These are phyloP conservation scores for Bathelium albidoporum DNA, from an alignment of 495 filamentous ascomycete species.

Conservation along the genomic window DNA sequence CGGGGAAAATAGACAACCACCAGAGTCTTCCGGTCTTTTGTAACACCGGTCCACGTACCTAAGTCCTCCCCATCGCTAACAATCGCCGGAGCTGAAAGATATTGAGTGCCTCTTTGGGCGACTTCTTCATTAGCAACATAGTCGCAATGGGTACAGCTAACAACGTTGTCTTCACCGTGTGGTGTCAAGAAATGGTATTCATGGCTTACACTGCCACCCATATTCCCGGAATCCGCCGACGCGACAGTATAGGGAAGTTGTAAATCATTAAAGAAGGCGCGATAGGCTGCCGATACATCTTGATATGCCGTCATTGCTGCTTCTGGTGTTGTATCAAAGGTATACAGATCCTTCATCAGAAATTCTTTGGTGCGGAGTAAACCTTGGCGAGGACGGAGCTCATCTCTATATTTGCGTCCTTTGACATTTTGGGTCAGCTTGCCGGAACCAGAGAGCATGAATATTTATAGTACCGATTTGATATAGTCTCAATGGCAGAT, in stretches of 20 bases:
- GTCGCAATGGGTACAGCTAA: constrained; percentile 62
- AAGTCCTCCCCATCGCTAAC: neutral
- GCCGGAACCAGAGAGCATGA: neutral
- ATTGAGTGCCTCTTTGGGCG: constrained; percentile 29
- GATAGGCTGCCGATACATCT: constrained; percentile 59
- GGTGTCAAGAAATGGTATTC: constrained; percentile 81
- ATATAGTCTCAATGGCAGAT: constrained; percentile 77
- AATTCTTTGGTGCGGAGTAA: constrained; percentile 88
- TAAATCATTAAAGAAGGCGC: constrained; percentile 66
- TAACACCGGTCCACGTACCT: constrained; percentile 53
- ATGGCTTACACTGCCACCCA: constrained; percentile 86
- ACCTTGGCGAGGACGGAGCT: constrained; percentile 76
- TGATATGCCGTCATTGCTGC: constrained; percentile 68
- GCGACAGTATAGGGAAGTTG: constrained; percentile 77
- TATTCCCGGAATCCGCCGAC: constrained; percentile 86
- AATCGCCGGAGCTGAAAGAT: neutral
- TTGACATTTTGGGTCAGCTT: neutral
- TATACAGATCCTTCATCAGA: constrained; percentile 97
- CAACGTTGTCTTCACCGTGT: constrained; percentile 76
- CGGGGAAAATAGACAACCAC: constrained; percentile 58
- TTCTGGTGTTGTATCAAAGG: constrained; percentile 63
- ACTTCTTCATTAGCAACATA: constrained; percentile 84
- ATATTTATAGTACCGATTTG: constrained; percentile 57
- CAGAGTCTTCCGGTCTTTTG: constrained; percentile 53
- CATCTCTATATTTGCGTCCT: constrained; percentile 92